phyloP scores from a whole-genome alignment of 352 stramenopile genomes.

The Phytopythium sindhum region DNA sequence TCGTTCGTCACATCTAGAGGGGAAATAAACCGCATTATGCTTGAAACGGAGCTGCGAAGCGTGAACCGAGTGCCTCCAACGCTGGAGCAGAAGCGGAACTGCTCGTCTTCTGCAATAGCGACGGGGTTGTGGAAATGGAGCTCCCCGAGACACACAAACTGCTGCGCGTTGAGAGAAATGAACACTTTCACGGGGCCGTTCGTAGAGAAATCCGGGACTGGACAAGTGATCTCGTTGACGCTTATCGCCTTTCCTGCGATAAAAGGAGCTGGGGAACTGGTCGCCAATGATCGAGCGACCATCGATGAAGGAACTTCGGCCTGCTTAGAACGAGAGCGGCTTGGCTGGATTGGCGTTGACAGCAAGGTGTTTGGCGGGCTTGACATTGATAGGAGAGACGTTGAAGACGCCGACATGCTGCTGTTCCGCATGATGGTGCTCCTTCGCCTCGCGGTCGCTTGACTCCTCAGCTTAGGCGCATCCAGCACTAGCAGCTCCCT shows the following conservation, averaged over 20 bases:
- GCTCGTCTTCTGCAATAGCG: slow-evolving; percentile 43
- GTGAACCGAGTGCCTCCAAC: slow-evolving; percentile 53
- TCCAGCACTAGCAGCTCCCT: slow-evolving; percentile 42
- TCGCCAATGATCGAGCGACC: background rate
- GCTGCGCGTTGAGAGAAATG: slow-evolving; percentile 69
- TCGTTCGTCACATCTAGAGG: slow-evolving; percentile 45
- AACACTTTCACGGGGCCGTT: slow-evolving; percentile 40
- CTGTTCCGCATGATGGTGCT: slow-evolving; percentile 61
- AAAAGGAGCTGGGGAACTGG: slow-evolving; percentile 24
- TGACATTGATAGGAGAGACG: slow-evolving; percentile 24
- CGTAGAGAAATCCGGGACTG: slow-evolving; percentile 51
- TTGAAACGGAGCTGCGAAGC: slow-evolving; percentile 52
- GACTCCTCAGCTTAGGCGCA: slow-evolving; percentile 29
- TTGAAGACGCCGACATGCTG: slow-evolving; percentile 35
- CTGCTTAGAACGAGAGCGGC: slow-evolving; percentile 3
- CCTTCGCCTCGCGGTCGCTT: slow-evolving; percentile 37
- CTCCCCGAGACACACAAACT: slow-evolving; percentile 63
- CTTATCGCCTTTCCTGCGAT: slow-evolving; percentile 50
- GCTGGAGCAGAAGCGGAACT: slow-evolving; percentile 59
- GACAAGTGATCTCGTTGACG: slow-evolving; percentile 43
- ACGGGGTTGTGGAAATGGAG: slow-evolving; percentile 53
- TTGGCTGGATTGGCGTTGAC: slow-evolving; percentile 11
- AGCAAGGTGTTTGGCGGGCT: slow-evolving; percentile 6
- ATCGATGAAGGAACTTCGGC: background rate
- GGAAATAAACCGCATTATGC: slow-evolving; percentile 38